Percentiles rank a stretch among this genome's conserved stretches.
Evolutionary conservation across 495 filamentous ascomycete genomes (phyloP).

Genomic region (Achaetomiella virescens): DNA sequence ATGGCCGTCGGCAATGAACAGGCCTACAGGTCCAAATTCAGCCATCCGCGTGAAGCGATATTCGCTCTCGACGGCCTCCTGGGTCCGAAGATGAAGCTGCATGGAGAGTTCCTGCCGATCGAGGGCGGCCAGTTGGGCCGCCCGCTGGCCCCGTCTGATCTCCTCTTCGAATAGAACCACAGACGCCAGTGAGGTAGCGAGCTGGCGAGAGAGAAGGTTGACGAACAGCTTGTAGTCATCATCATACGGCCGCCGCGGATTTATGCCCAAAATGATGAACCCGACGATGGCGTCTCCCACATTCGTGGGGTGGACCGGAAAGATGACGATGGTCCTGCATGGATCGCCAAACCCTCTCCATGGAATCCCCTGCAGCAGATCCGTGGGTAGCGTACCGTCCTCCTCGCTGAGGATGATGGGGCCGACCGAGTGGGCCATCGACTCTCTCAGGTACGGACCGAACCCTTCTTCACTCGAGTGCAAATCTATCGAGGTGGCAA

Average conservation of each 20-base stretch:
- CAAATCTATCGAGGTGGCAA: conserved; percentile 51
- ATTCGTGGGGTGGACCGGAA: conserved; percentile 63
- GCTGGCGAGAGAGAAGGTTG: conserved; percentile 60
- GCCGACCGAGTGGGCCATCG: conserved; percentile 50
- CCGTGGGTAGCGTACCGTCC: conserved; percentile 50
- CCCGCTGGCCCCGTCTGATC: conserved; percentile 59
- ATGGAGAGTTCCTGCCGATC: conserved; percentile 62
- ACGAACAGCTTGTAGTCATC: conserved; percentile 65
- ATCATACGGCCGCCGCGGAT: conserved; percentile 63
- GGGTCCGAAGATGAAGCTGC: conserved; percentile 58
- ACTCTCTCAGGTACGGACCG: conserved; percentile 58
- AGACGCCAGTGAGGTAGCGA: conserved; percentile 64
- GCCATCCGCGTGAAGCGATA: conserved; percentile 70
- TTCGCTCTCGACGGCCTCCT: conserved; percentile 63
- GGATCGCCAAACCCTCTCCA: conserved; percentile 60
- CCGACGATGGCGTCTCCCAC: conserved; percentile 55
- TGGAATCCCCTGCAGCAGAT: conserved; percentile 54
- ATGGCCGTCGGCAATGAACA: conserved; percentile 61
- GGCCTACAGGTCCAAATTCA: conserved; percentile 64
- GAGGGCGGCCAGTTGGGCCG: conserved; percentile 57
- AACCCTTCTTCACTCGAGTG: conserved; percentile 57
- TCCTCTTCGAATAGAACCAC: conserved; percentile 71
- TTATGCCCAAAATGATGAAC: conserved; percentile 63
- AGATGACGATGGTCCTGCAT: conserved; percentile 59
- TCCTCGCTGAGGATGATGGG: conserved; percentile 54